Base-by-base conservation (phyloP, 768 basidiomycete genomes). In the Lactarius quietus region DNA sequence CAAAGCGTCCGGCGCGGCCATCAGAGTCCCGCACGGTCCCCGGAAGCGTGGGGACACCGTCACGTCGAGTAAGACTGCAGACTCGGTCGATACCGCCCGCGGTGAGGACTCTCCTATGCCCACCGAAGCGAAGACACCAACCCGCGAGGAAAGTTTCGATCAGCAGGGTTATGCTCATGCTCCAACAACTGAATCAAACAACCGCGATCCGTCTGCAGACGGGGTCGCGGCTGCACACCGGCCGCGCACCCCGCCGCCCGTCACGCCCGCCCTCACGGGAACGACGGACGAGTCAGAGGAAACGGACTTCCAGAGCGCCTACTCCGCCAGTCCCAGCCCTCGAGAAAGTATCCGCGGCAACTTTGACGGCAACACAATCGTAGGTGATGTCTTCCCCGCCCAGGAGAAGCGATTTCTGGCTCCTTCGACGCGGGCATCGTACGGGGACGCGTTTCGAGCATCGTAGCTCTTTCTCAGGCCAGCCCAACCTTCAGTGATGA, bases 291-390 rank as follows among this genome's bases (percentile, higher is more conserved):
- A 70, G 38, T 72, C 71, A 33, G 33, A 33, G n/a, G 70, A 71
- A 57, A 70, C 68, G 1, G 92, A 93, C 71, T 93, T 93, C 74
- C 90, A 92, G 76, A 93, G 91, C 68, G 92, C 92, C 38, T 92
- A 89, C 74, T 92, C 90, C 6, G 77, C 45, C 15, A 61, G 54
- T 6, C 65, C 84, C 3, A 90, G 89, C 71, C 89, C 90, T 15
- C 83, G 88, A 1, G 83, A 78, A 53, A 90, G 88, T 72, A 86
- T 84, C 68, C 26, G 57, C 20, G 83, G 80, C 48, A 84, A 83
- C 71, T 80, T 81, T 55, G 73, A 77, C 26, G 68, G 55, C 17
- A 61, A 67, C 62, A 48, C 57, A 59, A 48, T 35, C 31, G 18
- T 56, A 33, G 28, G 67, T 62, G 63, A 70, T 57, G 51, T 65